Evolutionary conservation across 2,329 filamentous ascomycete species (phyloP).

Genomic region (Cladosporium sp.): DNA sequence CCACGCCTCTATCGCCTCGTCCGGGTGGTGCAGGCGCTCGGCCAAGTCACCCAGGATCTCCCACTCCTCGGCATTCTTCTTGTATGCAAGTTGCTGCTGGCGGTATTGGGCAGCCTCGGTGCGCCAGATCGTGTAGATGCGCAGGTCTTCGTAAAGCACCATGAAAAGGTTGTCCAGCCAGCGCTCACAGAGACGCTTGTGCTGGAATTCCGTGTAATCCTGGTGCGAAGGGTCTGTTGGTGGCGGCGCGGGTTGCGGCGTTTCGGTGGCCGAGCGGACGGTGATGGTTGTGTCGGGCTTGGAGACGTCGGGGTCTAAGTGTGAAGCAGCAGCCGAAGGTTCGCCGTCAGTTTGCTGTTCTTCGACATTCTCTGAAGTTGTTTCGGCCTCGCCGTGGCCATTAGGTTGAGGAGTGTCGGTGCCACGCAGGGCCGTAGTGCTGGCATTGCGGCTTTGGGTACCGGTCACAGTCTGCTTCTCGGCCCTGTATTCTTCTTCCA

Average conservation of each 20-base stretch:
- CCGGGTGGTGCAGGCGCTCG: slow-evolving; percentile 84
- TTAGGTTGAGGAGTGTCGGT: slow-evolving; percentile 54
- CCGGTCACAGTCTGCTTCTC: slow-evolving; percentile 63
- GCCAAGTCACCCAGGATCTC: slow-evolving; percentile 93
- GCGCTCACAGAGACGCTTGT: slow-evolving; percentile 93
- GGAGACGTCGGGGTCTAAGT: slow-evolving; percentile 31
- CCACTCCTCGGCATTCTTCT: slow-evolving; percentile 96
- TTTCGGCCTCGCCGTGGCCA: slow-evolving; percentile 37
- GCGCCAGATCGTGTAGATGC: slow-evolving; percentile 98
- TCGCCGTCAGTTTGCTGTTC: slow-evolving; percentile 16
- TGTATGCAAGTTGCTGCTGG: slow-evolving; percentile 90
- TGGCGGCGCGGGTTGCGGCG: slow-evolving; percentile 28
- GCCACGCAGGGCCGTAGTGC: slow-evolving; percentile 72
- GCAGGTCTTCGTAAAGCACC: slow-evolving; percentile 96
- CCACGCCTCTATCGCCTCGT: slow-evolving; percentile 92
- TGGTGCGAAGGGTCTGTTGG: slow-evolving; percentile 58
- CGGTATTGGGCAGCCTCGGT: slow-evolving; percentile 96
- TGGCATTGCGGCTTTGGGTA: slow-evolving; percentile 64
- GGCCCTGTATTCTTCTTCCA: slow-evolving; percentile 97
- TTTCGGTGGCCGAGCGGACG: slow-evolving; percentile 29
- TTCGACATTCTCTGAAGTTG: slow-evolving; percentile 22
- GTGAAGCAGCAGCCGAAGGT: slow-evolving; percentile 26
- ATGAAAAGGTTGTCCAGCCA: slow-evolving; percentile 99
- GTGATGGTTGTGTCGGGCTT: slow-evolving; percentile 33
- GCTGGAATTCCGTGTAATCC: slow-evolving; percentile 85